These are phyloP conservation scores for Rhipidocladum racemiflorum DNA, from an alignment of 176 grass and related monocot species.

Conservation along the genomic window DNA sequence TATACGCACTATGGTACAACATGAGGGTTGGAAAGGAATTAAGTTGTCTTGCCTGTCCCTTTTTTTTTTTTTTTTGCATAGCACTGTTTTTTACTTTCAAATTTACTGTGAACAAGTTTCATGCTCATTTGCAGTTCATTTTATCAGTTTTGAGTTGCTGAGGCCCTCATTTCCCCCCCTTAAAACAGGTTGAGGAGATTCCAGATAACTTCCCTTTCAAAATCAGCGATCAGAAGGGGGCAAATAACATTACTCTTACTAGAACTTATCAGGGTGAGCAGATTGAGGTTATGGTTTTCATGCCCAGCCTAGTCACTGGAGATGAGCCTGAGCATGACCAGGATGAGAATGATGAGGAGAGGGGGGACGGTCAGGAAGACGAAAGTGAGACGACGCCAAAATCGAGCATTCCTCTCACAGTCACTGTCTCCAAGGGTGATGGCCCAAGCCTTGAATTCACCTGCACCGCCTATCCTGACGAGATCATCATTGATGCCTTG, in stretches of 20 bases:
- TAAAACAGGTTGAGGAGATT: conserved; percentile 73
- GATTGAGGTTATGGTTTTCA: conserved; percentile 67
- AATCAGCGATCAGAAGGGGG: conserved; percentile 62
- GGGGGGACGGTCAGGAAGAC: conserved; percentile 25
- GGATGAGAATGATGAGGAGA: conserved; percentile 11
- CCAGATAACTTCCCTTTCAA: conserved; percentile 79
- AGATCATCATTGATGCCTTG: conserved; percentile 76
- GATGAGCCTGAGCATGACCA: conserved; percentile 62
- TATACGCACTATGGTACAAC: too few relatives aligned
- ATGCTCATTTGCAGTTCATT: not conserved
- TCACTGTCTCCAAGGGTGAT: conserved; percentile 56
- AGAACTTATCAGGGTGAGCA: conserved; percentile 71
- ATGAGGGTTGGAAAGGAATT: not conserved
- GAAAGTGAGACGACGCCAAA: conserved; percentile 24
- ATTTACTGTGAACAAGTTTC: not conserved
- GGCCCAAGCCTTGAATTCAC: conserved; percentile 58
- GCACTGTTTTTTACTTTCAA: not conserved
- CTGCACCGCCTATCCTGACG: conserved; percentile 81
- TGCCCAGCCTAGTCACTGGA: conserved; percentile 80
- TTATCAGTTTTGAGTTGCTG: not conserved
- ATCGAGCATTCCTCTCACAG: conserved; percentile 65
- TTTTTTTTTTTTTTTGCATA: not conserved
- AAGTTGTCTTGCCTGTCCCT: not conserved
- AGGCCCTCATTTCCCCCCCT: conserved; percentile 22
- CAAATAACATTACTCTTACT: conserved; percentile 50